A percentile compares a stretch with the other conserved stretches of the same genome.
Conservation (phyloP, 164 flowering plant genomes). For the Umbellularia californica region DNA sequence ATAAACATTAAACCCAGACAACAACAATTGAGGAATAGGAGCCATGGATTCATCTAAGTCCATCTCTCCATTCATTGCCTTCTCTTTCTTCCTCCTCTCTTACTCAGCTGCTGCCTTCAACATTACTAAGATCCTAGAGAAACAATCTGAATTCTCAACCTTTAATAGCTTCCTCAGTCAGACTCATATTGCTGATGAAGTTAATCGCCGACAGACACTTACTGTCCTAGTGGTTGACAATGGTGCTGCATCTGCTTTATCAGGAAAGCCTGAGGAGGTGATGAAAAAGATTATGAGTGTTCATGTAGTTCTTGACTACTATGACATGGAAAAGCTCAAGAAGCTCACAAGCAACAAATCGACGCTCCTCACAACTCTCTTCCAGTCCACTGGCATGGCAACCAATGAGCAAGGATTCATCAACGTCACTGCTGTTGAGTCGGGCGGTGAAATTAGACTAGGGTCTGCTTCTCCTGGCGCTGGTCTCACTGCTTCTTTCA, state of each 20-base stretch:
- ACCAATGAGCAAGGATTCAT: constrained; percentile 39
- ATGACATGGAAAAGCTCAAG: constrained; percentile 36
- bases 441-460: constrained; percentile 28
- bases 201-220: constrained; percentile 54
- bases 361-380: constrained; percentile 55
- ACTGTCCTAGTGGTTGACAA: constrained; percentile 63
- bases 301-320: constrained; percentile 69
- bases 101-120: constrained; percentile 40
- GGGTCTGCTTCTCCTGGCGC: constrained; percentile 52
- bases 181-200: constrained; percentile 32
- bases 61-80: not conserved
- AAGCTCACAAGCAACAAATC: constrained; percentile 23
- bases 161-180: constrained; percentile 51
- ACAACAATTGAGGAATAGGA: not conserved
- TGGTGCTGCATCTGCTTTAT: constrained; percentile 20
- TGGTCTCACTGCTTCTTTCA: constrained; percentile 27
- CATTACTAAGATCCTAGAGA: constrained; percentile 52
- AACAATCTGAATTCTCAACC: constrained; percentile 37
- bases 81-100: constrained; percentile 21
- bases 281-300: constrained; percentile 35
- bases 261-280: constrained; percentile 24
- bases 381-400: constrained; percentile 46
- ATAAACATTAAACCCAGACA: not conserved
- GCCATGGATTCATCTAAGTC: not conserved
- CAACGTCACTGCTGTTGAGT: constrained; percentile 26